A percentile compares a stretch with the other conserved stretches of the same genome.
These are phyloP conservation scores for Fimicolochytrium jonesii DNA, from an alignment of 192 early-diverging fungal species.

Conservation along the genomic window DNA sequence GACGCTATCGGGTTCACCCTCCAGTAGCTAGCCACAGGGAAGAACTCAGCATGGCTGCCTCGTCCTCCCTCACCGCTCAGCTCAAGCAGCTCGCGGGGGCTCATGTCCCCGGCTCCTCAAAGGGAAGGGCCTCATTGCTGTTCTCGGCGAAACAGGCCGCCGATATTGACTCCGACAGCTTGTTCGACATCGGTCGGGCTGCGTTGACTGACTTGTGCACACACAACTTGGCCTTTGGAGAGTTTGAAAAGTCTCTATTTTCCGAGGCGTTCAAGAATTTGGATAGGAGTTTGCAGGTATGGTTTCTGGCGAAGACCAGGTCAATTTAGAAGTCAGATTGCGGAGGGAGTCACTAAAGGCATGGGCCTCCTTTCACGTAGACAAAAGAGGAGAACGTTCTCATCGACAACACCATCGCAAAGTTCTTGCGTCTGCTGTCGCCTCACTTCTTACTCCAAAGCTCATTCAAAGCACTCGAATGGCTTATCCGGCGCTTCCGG, in stretches of 20 bases:
- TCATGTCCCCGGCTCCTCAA: conserved; percentile 37
- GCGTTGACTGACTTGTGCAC: conserved; percentile 72
- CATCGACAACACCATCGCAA: conserved; percentile 69
- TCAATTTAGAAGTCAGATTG: background rate
- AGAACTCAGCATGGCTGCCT: conserved; percentile 2
- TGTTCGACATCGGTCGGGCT: conserved; percentile 76
- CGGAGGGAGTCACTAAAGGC: background rate
- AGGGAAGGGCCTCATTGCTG: conserved; percentile 70
- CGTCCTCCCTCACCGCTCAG: conserved; percentile 18
- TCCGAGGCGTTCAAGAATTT: conserved; percentile 71
- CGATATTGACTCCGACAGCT: conserved; percentile 81
- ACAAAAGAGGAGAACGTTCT: conserved; percentile 73
- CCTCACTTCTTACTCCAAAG: conserved; percentile 81
- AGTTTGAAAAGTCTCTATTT: conserved; percentile 74
- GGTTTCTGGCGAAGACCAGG: too few species aligned
- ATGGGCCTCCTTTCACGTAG: conserved; percentile 27
- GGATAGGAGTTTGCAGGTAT: conserved; percentile 73
- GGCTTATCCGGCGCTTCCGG: conserved; percentile 78
- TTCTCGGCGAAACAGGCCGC: conserved; percentile 80
- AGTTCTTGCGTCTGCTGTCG: conserved; percentile 73
- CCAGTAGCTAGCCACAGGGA: background rate
- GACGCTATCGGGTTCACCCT: too few species aligned
- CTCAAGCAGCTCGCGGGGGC: conserved; percentile 18
- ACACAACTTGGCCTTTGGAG: conserved; percentile 58
- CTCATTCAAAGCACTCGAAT: conserved; percentile 87